Percentiles rank a stretch among this genome's conserved stretches.
phyloP scores from a whole-genome alignment of 2,329 filamentous ascomycete species.

The Fusarium pseudograminearum region DNA sequence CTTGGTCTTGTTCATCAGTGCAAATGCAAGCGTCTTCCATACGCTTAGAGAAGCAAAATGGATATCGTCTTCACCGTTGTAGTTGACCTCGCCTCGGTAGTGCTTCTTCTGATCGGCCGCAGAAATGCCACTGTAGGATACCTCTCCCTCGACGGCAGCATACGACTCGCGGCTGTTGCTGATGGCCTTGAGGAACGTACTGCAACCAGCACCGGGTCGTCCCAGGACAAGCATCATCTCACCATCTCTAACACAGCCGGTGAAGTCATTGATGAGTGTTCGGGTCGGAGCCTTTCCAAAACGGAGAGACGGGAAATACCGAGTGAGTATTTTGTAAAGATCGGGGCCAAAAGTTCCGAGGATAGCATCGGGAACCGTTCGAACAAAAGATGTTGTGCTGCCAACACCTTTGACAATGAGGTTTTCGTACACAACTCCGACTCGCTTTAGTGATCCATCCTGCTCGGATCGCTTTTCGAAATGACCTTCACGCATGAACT shows the following conservation, averaged over 20 bases:
- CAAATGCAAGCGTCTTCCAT: conserved; percentile 81
- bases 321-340: conserved; percentile 72
- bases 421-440: conserved; percentile 82
- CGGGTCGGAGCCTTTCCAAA: conserved; percentile 44
- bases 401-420: conserved; percentile 79
- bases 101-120: conserved; percentile 74
- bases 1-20: conserved; percentile 79
- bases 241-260: conserved; percentile 52
- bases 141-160: conserved; percentile 74
- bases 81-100: conserved; percentile 81
- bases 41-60: conserved; percentile 82
- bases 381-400: conserved; percentile 74
- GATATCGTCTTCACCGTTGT: conserved; percentile 81
- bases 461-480: conserved; percentile 52
- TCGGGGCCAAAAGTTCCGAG: conserved; percentile 85
- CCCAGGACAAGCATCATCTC: conserved; percentile 66
- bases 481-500: conserved; percentile 39
- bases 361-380: conserved; percentile 79
- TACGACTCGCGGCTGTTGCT: conserved; percentile 76
- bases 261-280: conserved; percentile 50
- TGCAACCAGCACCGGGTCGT: conserved; percentile 79
- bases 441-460: conserved; percentile 76
- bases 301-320: conserved; percentile 52
- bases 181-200: conserved; percentile 81
- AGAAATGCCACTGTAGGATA: conserved; percentile 78